Percentiles rank a stretch among this genome's conserved stretches.
phyloP scores from a whole-genome alignment of 2,329 filamentous ascomycete genomes.

The Aaosphaeria pasadenensis region DNA sequence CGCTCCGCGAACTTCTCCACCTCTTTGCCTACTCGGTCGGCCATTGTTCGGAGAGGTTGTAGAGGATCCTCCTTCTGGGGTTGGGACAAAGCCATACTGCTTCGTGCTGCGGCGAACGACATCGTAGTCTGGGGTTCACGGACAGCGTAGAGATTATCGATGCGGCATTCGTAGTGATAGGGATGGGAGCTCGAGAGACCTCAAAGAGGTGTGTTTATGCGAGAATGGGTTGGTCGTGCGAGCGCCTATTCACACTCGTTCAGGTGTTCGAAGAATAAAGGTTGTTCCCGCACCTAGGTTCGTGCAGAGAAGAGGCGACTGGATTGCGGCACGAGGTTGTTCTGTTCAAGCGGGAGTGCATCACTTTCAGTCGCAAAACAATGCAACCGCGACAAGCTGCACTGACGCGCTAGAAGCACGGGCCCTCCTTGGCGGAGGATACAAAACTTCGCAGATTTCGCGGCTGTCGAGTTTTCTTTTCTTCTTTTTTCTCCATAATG shows the following conservation, averaged over 20 bases:
- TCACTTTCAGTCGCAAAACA: conserved; percentile 15
- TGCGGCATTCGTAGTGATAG: background rate
- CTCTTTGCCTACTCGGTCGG: conserved; percentile 71
- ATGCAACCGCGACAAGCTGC: conserved; percentile 10
- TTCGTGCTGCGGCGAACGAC: conserved; percentile 12
- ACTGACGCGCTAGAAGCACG: conserved; percentile 2
- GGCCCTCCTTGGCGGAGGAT: conserved; percentile 14
- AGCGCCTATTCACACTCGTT: no score
- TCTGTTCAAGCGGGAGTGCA: background rate
- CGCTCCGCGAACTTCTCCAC: conserved; percentile 83
- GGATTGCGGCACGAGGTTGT: no score
- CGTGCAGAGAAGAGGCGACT: no score
- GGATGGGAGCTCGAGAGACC: no score
- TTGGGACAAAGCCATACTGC: conserved; percentile 7
- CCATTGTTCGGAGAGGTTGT: conserved; percentile 61
- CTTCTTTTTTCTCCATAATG: conserved; percentile 63
- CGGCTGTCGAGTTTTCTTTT: conserved; percentile 24
- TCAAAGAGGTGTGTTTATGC: no score
- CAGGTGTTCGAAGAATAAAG: no score
- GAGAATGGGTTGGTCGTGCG: no score
- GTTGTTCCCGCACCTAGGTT: no score
- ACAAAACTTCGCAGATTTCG: conserved; percentile 14
- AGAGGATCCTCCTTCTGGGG: conserved; percentile 43
- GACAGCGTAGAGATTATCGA: conserved; percentile 15
- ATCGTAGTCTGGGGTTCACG: conserved; percentile 6